Evolutionary conservation across 495 filamentous ascomycete species (phyloP), one percentile per base, ranked within the genome.

Genomic region (Oleoguttula mirabilis): DNA sequence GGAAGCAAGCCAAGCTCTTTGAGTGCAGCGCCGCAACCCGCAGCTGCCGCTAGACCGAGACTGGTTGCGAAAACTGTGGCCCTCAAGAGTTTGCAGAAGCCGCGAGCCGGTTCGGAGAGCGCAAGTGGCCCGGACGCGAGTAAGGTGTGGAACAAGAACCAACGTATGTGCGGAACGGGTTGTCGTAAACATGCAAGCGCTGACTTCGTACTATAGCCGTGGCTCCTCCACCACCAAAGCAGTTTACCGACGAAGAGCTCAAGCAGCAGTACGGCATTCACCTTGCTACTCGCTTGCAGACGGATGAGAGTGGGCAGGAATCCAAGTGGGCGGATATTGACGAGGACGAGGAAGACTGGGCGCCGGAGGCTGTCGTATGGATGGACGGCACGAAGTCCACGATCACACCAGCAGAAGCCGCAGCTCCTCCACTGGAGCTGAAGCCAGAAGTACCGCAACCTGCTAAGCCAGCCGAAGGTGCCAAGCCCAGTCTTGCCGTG

Each of bases 291-390:
- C 77, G 90, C 40, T 76, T 99, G 17, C 81, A 87, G 37, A 73
- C 84, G 41, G 88, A 96, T 54, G 75, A 76, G 11, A 75, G 72
- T 31, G 79, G 81, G 12, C 87, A 88, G 45, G 84, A 88, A 39
- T 76, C 86, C 12, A 88, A 86, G 57, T 99, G 90, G 90, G 90
- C 92, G 14, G 90, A 99, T 66, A 95, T 98, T 44, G 90, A 96
- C 45, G 90, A 99, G 44, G 90, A 99, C 50, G 87, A 95, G 57
- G 90, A 96, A 42, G 88, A 96, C 57, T 99, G 90, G 90, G 86
- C 82, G 2, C 92, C 90, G 0, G 88, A 96, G 48, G 80, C 82
- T 5, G 93, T 96, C 46, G 85, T 93, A 49, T 99, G 90, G 90
- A 86, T 81, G 50, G 90, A 99, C 60, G 88, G 88, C 23, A 96